Evolutionary conservation across 192 early-diverging fungal species (phyloP).

Genomic region (Coemansia sp.): DNA sequence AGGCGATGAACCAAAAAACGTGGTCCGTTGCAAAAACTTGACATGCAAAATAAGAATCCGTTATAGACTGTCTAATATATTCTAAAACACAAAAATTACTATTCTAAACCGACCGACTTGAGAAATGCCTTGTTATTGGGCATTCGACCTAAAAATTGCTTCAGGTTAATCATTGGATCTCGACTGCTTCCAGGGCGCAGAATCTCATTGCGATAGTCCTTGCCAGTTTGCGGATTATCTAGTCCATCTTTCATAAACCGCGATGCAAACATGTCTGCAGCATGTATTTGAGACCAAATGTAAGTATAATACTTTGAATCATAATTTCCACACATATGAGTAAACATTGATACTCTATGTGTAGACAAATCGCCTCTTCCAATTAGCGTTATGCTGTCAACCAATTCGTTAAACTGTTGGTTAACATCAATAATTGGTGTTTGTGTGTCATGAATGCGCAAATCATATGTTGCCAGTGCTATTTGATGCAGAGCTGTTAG

Average conservation of each 20-base stretch:
- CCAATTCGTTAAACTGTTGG: constrained; percentile 34
- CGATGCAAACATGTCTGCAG: constrained; percentile 72
- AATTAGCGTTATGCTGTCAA: constrained; percentile 2
- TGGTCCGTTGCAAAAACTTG: no score
- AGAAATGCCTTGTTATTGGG: constrained; percentile 19
- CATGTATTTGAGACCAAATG: constrained; percentile 70
- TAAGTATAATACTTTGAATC: constrained; percentile 70
- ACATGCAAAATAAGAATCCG: no score
- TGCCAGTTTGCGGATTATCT: constrained; percentile 14
- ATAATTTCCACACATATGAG: constrained; percentile 65
- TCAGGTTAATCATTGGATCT: background rate
- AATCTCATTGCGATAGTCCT: constrained; percentile 8
- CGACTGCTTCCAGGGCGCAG: constrained; percentile 9
- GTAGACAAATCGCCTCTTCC: constrained; percentile 27
- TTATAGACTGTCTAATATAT: background rate
- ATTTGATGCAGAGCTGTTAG: constrained; percentile 63
- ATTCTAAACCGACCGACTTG: background rate
- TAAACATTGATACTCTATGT: constrained; percentile 47
- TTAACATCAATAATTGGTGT: constrained; percentile 28
- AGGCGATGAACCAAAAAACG: no score
- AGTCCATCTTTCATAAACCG: constrained; percentile 61
- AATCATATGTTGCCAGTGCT: constrained; percentile 66
- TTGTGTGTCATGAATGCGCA: constrained; percentile 58
- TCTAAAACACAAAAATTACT: background rate
- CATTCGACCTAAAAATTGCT: constrained; percentile 5